phyloP scores from a whole-genome alignment of 306 rosid genomes.

The Trifolium dubium region DNA sequence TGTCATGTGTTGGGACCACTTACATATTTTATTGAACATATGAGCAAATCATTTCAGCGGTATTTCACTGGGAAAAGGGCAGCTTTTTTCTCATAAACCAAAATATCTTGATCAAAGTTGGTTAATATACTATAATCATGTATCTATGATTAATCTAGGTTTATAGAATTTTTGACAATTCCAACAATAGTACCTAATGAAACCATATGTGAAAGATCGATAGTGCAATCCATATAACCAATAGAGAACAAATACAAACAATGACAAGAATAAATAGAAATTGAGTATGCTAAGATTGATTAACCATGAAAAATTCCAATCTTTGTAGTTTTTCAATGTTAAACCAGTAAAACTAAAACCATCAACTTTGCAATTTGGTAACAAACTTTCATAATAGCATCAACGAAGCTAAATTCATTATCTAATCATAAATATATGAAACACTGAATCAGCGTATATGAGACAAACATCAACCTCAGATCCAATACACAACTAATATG shows the following conservation, averaged over 20 bases:
- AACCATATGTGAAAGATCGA: neutral
- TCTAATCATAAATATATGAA: slow-evolving; percentile 39
- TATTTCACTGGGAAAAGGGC: neutral
- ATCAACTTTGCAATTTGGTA: neutral
- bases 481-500: slow-evolving; percentile 33
- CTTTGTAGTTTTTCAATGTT: neutral
- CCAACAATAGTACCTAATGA: slow-evolving; percentile 1
- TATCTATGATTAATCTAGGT: neutral
- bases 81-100: neutral
- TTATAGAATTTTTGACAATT: neutral
- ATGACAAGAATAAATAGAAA: neutral
- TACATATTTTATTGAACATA: neutral
- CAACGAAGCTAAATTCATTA: slow-evolving; percentile 39
- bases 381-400: slow-evolving; percentile 38
- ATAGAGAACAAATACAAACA: neutral
- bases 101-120: neutral
- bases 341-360: slow-evolving; percentile 4
- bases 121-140: neutral
- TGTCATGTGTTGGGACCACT: neutral
- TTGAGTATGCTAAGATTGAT: neutral
- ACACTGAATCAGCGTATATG: slow-evolving; percentile 32
- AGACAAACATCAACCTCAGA: slow-evolving; percentile 34
- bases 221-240: neutral
- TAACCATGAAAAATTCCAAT: neutral
- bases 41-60: neutral